Evolutionary conservation across 2,329 filamentous ascomycete genomes (phyloP).

Genomic region (Chaetomium olivaceum): DNA sequence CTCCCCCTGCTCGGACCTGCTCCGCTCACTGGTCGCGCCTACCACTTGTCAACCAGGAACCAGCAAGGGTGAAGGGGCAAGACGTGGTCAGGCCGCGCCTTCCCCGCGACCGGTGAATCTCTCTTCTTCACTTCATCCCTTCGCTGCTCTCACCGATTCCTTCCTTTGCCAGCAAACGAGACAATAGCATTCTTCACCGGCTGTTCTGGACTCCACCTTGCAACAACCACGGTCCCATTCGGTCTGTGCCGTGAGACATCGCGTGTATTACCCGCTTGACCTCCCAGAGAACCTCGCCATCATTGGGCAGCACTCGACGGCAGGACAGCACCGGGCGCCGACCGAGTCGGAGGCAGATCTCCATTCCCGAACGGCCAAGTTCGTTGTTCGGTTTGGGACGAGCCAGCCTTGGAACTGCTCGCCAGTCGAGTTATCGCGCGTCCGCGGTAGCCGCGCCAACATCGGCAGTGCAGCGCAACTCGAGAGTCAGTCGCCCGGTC

Average conservation of each 20-base stretch:
- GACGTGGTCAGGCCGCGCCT: constrained; percentile 29
- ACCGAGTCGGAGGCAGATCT: not conserved
- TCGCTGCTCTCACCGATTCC: constrained; percentile 33
- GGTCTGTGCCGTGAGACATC: constrained; percentile 31
- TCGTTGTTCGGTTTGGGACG: not conserved
- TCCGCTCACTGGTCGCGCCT: constrained; percentile 17
- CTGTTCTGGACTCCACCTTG: constrained; percentile 28
- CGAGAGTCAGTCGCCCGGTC: not conserved
- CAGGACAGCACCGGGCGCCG: constrained; percentile 18
- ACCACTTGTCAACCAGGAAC: constrained; percentile 24
- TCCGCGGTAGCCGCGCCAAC: not conserved
- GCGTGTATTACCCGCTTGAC: constrained; percentile 21
- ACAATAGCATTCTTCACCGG: constrained; percentile 30
- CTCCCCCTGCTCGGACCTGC: constrained; percentile 20
- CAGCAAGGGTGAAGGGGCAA: constrained; percentile 18
- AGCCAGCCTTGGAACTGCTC: not conserved
- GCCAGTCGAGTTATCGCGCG: not conserved
- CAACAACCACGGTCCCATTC: constrained; percentile 24
- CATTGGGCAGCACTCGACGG: constrained; percentile 20
- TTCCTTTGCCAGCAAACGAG: constrained; percentile 28
- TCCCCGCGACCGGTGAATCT: constrained; percentile 35
- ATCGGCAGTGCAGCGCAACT: not conserved
- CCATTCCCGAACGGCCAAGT: not conserved
- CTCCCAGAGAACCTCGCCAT: constrained; percentile 11
- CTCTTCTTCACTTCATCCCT: constrained; percentile 32